Evolutionary conservation across 1,139 yeast genomes (phyloP).

Genomic region (Sugiyamaella sp.): DNA sequence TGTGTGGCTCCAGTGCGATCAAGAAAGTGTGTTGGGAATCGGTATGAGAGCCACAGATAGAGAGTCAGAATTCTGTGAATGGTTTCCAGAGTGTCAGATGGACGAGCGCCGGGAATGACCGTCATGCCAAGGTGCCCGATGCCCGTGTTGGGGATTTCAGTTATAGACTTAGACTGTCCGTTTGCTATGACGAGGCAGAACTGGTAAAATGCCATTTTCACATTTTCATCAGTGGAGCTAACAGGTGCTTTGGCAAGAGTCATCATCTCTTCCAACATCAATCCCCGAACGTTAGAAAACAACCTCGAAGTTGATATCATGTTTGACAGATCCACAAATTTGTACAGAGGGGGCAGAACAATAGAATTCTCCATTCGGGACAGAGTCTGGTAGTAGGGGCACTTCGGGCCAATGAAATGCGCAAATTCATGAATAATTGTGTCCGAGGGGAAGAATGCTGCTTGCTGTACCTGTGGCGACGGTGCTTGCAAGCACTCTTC

Average conservation of each 20-base stretch:
- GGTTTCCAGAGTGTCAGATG: conserved; percentile 40
- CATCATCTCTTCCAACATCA: conserved; percentile 40
- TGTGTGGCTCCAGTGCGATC: conserved; percentile 77
- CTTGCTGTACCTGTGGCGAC: conserved; percentile 34
- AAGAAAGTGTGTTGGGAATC: conserved; percentile 80
- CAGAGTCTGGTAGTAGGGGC: conserved; percentile 33
- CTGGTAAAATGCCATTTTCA: conserved; percentile 34
- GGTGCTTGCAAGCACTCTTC: conserved; percentile 34
- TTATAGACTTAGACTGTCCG: conserved; percentile 35
- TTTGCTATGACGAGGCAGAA: conserved; percentile 40
- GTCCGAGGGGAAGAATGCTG: conserved; percentile 40
- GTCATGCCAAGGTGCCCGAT: conserved; percentile 28
- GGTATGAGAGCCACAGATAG: conserved; percentile 82
- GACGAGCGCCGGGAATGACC: conserved; percentile 17
- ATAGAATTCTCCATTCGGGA: conserved; percentile 28
- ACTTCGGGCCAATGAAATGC: conserved; percentile 27
- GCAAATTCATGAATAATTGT: conserved; percentile 34
- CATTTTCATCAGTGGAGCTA: conserved; percentile 24
- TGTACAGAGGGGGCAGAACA: conserved; percentile 28
- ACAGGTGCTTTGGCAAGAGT: conserved; percentile 44
- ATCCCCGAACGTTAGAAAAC: conserved; percentile 35
- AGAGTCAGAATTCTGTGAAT: conserved; percentile 65
- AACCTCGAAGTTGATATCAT: conserved; percentile 35
- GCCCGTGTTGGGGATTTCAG: conserved; percentile 36
- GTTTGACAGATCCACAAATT: conserved; percentile 32